Conservation (phyloP, 1,284 basidiomycete species). For the Ustilago trichophora region DNA sequence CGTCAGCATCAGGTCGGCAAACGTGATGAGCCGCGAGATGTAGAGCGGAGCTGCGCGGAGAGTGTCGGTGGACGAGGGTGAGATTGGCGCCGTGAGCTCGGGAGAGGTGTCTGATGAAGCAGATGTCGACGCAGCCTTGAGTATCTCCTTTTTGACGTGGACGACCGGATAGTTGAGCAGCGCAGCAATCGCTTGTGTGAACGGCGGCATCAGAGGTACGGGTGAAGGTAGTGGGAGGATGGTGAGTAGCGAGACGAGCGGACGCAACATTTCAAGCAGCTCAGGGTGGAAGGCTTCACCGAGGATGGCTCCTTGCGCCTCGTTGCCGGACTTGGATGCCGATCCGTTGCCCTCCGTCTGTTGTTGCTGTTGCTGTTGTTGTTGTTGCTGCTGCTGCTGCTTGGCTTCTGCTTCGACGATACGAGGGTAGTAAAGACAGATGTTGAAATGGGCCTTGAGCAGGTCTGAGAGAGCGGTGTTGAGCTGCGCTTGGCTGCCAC, state of each 20-base stretch:
- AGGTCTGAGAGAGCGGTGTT: conserved; percentile 49
- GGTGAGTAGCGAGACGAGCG: conserved; percentile 42
- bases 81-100: conserved; percentile 4
- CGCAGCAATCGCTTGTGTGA: conserved; percentile 56
- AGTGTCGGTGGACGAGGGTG: conserved; percentile 17
- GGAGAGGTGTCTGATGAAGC: not conserved
- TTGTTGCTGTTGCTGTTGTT: not conserved
- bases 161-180: conserved; percentile 54
- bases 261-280: conserved; percentile 44
- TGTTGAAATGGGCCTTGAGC: conserved; percentile 59
- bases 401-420: conserved; percentile 30
- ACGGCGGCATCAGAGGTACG: conserved; percentile 46
- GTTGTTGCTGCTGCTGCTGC: conserved; percentile 13
- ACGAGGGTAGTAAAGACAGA: conserved; percentile 58
- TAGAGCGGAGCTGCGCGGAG: conserved; percentile 21
- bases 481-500: conserved; percentile 36
- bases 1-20: conserved; percentile 32
- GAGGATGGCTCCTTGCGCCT: conserved; percentile 6
- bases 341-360: too few relatives aligned
- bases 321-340: not conserved
- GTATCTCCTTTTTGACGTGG: conserved; percentile 23
- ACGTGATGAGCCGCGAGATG: conserved; percentile 21
- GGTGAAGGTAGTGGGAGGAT: conserved; percentile 18
- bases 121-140: too few relatives aligned
- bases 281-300: conserved; percentile 45